Percentiles rank a stretch among this genome's conserved stretches.
Conservation (phyloP, 108 stramenopile species). For the Nitzschia sp. region DNA sequence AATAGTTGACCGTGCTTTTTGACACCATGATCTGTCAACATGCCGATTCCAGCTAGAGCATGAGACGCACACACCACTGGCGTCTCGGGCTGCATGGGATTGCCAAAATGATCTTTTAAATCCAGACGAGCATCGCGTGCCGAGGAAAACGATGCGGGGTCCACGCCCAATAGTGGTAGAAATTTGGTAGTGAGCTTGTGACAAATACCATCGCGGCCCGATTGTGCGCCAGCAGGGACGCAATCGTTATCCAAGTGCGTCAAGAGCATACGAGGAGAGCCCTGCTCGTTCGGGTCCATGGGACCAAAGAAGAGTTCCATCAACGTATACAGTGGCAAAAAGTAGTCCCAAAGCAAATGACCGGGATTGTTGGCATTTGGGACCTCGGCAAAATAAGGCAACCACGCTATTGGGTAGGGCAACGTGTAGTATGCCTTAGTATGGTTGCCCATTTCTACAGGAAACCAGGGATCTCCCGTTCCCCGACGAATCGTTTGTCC, state of each 20-base stretch:
- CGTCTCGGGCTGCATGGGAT: neutral
- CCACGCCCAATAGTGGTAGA: conserved; percentile 41
- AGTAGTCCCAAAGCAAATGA: conserved; percentile 41
- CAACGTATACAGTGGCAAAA: conserved; percentile 35
- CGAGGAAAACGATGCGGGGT: neutral
- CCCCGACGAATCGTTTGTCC: conserved; percentile 31
- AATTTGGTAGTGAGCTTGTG: conserved; percentile 29
- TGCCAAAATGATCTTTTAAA: neutral
- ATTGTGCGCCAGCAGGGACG: neutral
- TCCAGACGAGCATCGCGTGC: neutral
- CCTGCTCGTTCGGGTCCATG: neutral
- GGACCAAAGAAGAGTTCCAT: conserved; percentile 26
- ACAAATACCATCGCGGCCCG: no score
- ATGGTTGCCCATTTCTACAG: neutral
- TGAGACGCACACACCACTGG: conserved; percentile 35
- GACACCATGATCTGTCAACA: conserved; percentile 57
- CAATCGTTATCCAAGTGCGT: conserved; percentile 18
- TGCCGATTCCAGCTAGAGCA: conserved; percentile 39
- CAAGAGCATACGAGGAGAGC: conserved; percentile 5
- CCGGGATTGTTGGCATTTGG: conserved; percentile 44
- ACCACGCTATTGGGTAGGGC: conserved; percentile 20
- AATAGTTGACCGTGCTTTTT: conserved; percentile 39
- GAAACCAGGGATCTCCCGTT: conserved; percentile 15
- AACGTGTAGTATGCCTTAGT: neutral
- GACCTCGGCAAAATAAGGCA: conserved; percentile 23